These are phyloP conservation scores for Aspergillus haitiensis DNA, from an alignment of 495 filamentous ascomycete species.

Conservation along the genomic window DNA sequence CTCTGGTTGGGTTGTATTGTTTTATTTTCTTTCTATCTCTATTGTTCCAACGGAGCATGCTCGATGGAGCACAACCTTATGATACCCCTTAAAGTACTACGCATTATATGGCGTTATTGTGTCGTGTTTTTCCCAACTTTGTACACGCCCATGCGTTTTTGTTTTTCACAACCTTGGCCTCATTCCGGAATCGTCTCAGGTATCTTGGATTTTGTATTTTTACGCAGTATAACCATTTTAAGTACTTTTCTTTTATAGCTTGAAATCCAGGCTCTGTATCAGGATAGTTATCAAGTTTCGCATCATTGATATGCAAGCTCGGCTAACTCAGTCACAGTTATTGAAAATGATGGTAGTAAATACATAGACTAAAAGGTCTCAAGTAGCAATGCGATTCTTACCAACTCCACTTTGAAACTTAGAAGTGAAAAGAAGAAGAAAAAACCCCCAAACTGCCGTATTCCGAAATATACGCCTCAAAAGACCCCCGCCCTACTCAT, in stretches of 20 bases:
- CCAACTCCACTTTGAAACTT: too few relatives aligned
- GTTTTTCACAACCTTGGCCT: not conserved
- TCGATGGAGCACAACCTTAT: constrained; percentile 15
- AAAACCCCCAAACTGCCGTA: constrained; percentile 35
- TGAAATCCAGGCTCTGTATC: too few relatives aligned
- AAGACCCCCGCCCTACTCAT: constrained; percentile 84
- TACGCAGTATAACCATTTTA: too few relatives aligned
- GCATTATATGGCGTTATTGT: constrained; percentile 20
- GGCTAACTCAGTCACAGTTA: too few relatives aligned
- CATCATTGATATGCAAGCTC: too few relatives aligned
- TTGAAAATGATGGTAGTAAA: too few relatives aligned
- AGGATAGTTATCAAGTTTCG: too few relatives aligned
- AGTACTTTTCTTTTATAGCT: too few relatives aligned
- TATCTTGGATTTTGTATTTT: too few relatives aligned
- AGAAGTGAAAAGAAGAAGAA: not conserved
- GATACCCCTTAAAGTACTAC: constrained; percentile 25
- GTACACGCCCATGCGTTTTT: not conserved
- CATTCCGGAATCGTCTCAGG: too few relatives aligned
- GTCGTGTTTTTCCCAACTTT: not conserved
- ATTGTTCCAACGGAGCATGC: not conserved
- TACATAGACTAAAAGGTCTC: too few relatives aligned
- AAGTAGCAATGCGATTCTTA: too few relatives aligned
- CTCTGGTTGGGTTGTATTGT: not conserved
- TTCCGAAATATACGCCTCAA: constrained; percentile 5
- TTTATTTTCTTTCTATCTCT: constrained; percentile 2